phyloP scores from a whole-genome alignment of 805 yeast genomes.

The Yarrowia phangngaensis region DNA sequence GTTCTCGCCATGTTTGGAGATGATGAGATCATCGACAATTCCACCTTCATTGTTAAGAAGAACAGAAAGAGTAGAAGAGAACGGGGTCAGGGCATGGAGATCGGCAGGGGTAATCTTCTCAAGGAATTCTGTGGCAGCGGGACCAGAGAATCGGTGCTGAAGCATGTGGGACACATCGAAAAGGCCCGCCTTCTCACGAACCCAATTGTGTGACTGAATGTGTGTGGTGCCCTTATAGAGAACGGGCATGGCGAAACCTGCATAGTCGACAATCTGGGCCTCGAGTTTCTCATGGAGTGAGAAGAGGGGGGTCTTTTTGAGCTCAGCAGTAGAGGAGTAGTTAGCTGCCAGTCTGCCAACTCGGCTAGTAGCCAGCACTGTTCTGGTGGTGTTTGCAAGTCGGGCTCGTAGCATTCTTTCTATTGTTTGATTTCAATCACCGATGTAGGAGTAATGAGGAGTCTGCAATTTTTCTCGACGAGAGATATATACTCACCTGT shows the following conservation, averaged over 20 bases:
- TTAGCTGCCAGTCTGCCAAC: background rate
- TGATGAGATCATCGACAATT: constrained; percentile 87
- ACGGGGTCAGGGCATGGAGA: constrained; percentile 52
- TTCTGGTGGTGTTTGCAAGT: constrained; percentile 7
- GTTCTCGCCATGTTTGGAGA: constrained; percentile 70
- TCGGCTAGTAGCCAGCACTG: constrained; percentile 1
- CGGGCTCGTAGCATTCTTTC: constrained; percentile 15
- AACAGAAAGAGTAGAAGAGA: constrained; percentile 71
- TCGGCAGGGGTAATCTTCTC: constrained; percentile 88
- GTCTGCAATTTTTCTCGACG: too few relatives aligned
- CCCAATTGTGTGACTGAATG: constrained; percentile 93
- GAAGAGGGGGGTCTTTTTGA: constrained; percentile 67
- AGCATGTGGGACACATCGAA: constrained; percentile 98
- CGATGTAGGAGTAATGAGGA: too few relatives aligned
- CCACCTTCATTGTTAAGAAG: constrained; percentile 74
- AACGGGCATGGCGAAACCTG: constrained; percentile 96
- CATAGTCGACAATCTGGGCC: constrained; percentile 92
- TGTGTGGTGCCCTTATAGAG: constrained; percentile 80
- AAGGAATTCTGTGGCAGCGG: constrained; percentile 60
- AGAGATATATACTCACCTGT: constrained; percentile 24
- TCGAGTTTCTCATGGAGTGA: constrained; percentile 73
- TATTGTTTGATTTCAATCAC: background rate
- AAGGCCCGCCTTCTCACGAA: constrained; percentile 77
- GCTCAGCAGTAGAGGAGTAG: constrained; percentile 12
- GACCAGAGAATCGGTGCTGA: constrained; percentile 76